phyloP scores from a whole-genome alignment of 1,139 yeast species.

The Hemisphaericaspora xylanilytica region DNA sequence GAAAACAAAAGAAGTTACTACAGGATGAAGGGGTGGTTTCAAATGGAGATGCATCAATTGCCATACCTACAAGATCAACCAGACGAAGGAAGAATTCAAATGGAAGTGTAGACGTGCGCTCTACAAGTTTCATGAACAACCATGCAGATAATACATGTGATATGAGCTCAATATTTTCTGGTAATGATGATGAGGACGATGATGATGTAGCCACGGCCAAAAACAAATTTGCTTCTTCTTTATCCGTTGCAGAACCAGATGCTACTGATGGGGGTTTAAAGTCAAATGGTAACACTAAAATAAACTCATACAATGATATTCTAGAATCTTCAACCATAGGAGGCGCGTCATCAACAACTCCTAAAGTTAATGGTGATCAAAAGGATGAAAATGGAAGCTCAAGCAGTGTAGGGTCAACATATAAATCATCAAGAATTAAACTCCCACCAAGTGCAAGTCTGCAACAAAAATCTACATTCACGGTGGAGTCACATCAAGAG shows the following conservation, averaged over 20 bases:
- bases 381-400: slow-evolving; percentile 10
- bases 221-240: neutral
- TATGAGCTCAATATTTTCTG: neutral
- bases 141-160: neutral
- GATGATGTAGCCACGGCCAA: neutral
- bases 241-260: too few species aligned
- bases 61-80: slow-evolving; percentile 15
- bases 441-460: slow-evolving; percentile 13
- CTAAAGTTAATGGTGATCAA: slow-evolving; percentile 3
- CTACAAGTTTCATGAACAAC: neutral
- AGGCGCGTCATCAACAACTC: neutral
- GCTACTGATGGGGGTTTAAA: too few species aligned
- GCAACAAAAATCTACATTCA: slow-evolving; percentile 8
- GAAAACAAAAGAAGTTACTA: neutral
- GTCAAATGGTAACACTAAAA: neutral
- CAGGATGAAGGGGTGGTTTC: neutral
- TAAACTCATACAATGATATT: slow-evolving; percentile 1
- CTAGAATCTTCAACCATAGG: neutral
- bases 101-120: neutral
- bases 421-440: slow-evolving; percentile 14
- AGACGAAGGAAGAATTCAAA: slow-evolving; percentile 13
- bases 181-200: neutral
- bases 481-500: slow-evolving; percentile 1
- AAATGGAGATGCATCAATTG: too few species aligned
- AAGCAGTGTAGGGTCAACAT: slow-evolving; percentile 14